Percentiles rank a stretch among this genome's conserved stretches.
Evolutionary conservation across 1,139 yeast species (phyloP).

Genomic region (Eremothecium cymbalariae): DNA sequence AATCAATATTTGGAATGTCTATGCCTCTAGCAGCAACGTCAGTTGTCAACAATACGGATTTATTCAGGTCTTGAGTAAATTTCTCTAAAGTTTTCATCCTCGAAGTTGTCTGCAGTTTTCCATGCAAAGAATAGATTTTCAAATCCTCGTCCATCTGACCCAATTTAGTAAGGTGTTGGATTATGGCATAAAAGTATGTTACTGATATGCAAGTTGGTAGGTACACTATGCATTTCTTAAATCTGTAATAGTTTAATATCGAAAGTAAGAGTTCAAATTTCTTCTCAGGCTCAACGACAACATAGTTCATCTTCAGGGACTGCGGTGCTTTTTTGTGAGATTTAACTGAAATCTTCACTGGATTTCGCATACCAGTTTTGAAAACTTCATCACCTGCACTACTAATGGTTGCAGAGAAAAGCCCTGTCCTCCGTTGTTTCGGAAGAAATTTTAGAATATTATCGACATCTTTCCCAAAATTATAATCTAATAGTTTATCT

Average conservation of each 20-base stretch:
- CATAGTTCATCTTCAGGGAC: constrained; percentile 55
- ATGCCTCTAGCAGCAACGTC: constrained; percentile 93
- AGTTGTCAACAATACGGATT: constrained; percentile 65
- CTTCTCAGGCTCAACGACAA: constrained; percentile 49
- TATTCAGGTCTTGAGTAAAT: constrained; percentile 44
- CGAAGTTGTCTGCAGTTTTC: constrained; percentile 69
- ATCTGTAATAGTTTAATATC: constrained; percentile 46
- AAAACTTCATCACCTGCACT: constrained; percentile 66
- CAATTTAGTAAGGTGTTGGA: constrained; percentile 33
- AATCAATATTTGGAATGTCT: constrained; percentile 85
- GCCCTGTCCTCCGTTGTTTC: constrained; percentile 86
- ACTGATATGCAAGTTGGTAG: constrained; percentile 87
- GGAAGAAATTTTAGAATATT: constrained; percentile 63
- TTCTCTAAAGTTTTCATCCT: constrained; percentile 60
- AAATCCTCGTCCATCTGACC: constrained; percentile 28
- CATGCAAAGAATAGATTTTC: constrained; percentile 66
- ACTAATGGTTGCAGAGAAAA: constrained; percentile 84
- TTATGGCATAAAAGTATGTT: constrained; percentile 58
- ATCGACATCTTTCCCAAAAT: constrained; percentile 64
- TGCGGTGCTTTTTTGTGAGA: constrained; percentile 47
- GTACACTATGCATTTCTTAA: constrained; percentile 74
- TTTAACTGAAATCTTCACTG: constrained; percentile 74
- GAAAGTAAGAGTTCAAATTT: constrained; percentile 55
- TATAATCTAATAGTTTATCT: constrained; percentile 73
- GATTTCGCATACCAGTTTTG: constrained; percentile 80